Percentiles rank a stretch among this genome's conserved stretches.
These are phyloP conservation scores for Rhodotorula sp. DNA, from an alignment of 1,284 basidiomycete species.

Conservation along the genomic window DNA sequence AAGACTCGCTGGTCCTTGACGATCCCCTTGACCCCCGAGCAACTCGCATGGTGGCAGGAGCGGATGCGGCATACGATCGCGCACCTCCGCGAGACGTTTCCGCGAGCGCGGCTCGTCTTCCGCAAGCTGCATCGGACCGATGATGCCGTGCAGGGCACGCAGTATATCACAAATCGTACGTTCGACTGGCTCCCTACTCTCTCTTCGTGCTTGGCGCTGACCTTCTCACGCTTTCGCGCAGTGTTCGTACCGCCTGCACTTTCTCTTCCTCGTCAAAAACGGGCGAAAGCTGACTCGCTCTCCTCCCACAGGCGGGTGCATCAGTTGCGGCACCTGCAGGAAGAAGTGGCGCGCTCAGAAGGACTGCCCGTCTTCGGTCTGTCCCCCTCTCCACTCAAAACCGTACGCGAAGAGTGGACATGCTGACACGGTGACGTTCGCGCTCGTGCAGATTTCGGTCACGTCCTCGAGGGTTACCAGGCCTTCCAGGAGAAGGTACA, in stretches of 20 bases:
- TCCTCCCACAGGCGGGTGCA: slow-evolving; percentile 28
- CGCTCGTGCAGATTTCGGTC: slow-evolving; percentile 29
- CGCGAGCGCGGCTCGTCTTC: slow-evolving; percentile 33
- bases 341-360: slow-evolving; percentile 36
- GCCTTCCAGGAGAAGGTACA: slow-evolving; percentile 42
- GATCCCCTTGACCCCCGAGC: slow-evolving; percentile 35
- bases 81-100: slow-evolving; percentile 36
- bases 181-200: background rate
- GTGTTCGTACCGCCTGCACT: slow-evolving; percentile 4
- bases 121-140: slow-evolving; percentile 40
- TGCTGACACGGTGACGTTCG: too few relatives aligned
- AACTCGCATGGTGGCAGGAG: slow-evolving; percentile 43
- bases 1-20: slow-evolving; percentile 36
- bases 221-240: background rate
- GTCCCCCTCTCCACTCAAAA: background rate
- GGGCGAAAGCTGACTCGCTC: background rate
- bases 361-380: slow-evolving; percentile 37
- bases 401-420: too few relatives aligned
- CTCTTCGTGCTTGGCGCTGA: background rate
- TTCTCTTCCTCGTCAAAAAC: background rate
- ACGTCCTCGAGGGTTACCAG: slow-evolving; percentile 40
- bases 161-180: slow-evolving; percentile 42
- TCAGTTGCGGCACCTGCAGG: slow-evolving; percentile 39
- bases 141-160: slow-evolving; percentile 34
- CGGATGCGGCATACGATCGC: slow-evolving; percentile 35